phyloP scores from a whole-genome alignment of 2,329 filamentous ascomycete genomes.

The Xylaria sp. region DNA sequence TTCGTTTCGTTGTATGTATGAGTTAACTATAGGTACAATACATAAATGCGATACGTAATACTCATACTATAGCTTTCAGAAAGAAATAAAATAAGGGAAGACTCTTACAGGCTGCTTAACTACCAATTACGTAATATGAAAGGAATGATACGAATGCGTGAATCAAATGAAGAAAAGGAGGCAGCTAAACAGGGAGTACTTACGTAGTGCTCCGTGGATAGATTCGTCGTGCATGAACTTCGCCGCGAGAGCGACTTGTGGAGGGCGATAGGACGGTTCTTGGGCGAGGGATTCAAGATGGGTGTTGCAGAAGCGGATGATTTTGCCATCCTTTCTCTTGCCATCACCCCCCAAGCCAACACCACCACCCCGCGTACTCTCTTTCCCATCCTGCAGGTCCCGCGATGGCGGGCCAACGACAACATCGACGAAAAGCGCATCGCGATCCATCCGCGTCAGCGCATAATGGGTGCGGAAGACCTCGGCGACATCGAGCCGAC shows the following conservation, averaged over 20 bases:
- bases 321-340: slow-evolving; percentile 43
- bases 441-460: slow-evolving; percentile 58
- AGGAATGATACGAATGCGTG: neutral
- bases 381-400: slow-evolving; percentile 51
- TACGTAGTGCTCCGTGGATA: slow-evolving; percentile 53
- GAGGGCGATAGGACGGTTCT: slow-evolving; percentile 42
- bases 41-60: neutral
- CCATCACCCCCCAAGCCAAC: slow-evolving; percentile 41
- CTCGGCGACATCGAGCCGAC: slow-evolving; percentile 51
- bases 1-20: neutral
- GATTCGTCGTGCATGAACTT: slow-evolving; percentile 40
- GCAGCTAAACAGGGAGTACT: too few relatives aligned
- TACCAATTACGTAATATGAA: too few relatives aligned
- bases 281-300: slow-evolving; percentile 47
- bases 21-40: neutral
- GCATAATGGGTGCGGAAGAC: slow-evolving; percentile 62
- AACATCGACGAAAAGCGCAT: slow-evolving; percentile 64
- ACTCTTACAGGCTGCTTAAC: neutral
- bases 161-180: neutral
- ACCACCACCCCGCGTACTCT: neutral
- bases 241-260: slow-evolving; percentile 41
- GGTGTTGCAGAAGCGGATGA: slow-evolving; percentile 44
- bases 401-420: slow-evolving; percentile 37
- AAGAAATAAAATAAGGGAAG: neutral
- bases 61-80: too few relatives aligned